A percentile compares a stretch with the other conserved stretches of the same genome.
Conservation (phyloP, 1,284 basidiomycete genomes). For the Ganoderma leucocontextum region DNA sequence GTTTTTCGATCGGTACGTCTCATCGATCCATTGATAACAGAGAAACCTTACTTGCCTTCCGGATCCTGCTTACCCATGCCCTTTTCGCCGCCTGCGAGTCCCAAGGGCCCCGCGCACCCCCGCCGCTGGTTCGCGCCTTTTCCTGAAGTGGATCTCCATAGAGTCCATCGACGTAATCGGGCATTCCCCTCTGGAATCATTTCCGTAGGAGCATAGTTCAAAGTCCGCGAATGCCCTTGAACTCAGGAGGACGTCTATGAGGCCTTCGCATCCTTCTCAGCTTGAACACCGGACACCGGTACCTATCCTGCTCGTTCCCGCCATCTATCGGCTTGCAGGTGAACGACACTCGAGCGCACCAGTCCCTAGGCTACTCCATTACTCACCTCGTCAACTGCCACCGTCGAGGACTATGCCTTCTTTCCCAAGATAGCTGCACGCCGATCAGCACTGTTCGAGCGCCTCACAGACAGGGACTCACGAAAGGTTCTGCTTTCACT, state of each 20-base stretch:
- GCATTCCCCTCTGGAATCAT: conserved; percentile 12
- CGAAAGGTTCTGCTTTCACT: conserved; percentile 4
- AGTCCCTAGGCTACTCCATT: neutral
- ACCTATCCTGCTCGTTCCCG: conserved; percentile 12
- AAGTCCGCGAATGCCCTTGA: conserved; percentile 19
- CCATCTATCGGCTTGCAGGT: neutral
- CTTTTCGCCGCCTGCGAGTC: neutral
- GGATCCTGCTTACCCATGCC: conserved; percentile 5
- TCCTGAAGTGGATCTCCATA: conserved; percentile 10
- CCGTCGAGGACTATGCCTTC: neutral
- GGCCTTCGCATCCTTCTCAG: neutral
- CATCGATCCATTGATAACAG: conserved; percentile 23
- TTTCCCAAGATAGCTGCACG: conserved; percentile 3
- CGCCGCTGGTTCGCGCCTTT: conserved; percentile 17
- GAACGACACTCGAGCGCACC: neutral
- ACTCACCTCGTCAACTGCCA: conserved; percentile 4
- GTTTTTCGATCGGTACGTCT: conserved; percentile 9
- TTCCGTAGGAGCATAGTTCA: conserved; percentile 16
- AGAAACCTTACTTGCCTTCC: conserved; percentile 7
- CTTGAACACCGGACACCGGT: conserved; percentile 21
- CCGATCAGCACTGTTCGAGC: conserved; percentile 15
- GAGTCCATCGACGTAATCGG: conserved; percentile 22
- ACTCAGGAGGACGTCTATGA: conserved; percentile 8
- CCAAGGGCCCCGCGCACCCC: conserved; percentile 14
- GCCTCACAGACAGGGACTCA: neutral